Base-by-base conservation (phyloP, 768 basidiomycete genomes). In the Mycena galopus region DNA sequence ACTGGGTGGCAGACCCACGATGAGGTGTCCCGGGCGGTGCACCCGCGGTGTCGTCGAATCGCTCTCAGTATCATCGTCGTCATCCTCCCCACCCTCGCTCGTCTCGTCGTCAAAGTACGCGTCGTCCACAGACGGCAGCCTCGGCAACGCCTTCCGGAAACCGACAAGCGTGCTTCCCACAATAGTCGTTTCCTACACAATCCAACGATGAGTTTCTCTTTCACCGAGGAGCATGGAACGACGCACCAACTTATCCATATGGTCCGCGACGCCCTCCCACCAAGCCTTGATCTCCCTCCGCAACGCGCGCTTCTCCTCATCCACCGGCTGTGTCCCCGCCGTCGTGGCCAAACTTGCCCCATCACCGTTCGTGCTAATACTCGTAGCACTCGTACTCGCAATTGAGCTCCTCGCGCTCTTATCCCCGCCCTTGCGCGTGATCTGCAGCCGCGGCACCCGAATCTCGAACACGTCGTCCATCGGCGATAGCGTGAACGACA, bases 201-300 rank as follows among this genome's bases (percentile, higher is more conserved):
- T 21, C 35, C 39, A 39, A 73, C 50, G 23, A 27, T 64, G 44
- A 23, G 53, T 47, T n/a, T 39, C 39, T 39, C 8, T 29, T 12
- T 33, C 4, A n/a, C 6, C 23, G 65, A 27, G 12, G 19, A 57
- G 57, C 4, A 6, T 61, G 9, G 55, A 32, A 19, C 25, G 16
- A 83, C 89, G 30, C 67, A 91, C 92, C 71, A 93, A 81, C 71
- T 85, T 84, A 73, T 91, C 90, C 72, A 94, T 82, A 77, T 90
- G 86, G 64, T 89, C 88, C 0, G 88, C 83, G 9, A 93, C 80
- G 21, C 87, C 86, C 74, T 90, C 88, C 92, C 92, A 94, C 90
- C 91, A 93, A 35, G 73, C 76, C 77, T 84, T 86, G 70, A 94
- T 93, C 78, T 94, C 90, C 65, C 84, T 80, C 68, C 90, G 79